Evolutionary conservation across 805 yeast genomes (phyloP), one percentile per base, ranked within the genome.

Genomic region (Debaryomyces hansenii): DNA sequence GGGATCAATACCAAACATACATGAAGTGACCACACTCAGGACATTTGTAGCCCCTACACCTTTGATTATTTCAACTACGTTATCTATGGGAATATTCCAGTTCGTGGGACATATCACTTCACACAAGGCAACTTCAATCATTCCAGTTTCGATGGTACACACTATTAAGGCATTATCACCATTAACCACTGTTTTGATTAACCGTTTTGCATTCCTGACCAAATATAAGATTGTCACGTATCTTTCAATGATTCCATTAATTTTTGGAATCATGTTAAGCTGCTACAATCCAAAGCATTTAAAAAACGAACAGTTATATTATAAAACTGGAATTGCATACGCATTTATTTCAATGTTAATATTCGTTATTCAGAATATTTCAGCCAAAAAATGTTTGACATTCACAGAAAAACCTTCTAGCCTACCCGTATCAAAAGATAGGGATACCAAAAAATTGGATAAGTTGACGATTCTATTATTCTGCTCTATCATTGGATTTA

Each of bases 41-140:
- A 63, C 69, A 28, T 80, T 86, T 52, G 54, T 85, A 12, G 68
- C 66, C 18, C 94, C 95, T 20, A 72, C 82, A 2, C 53, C 62
- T 40, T 59, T 74, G 42, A 71, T 85, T 29, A 55, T 87, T 12
- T 59, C 70, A 41, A 84, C 90, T 11, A 89, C 96, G 0, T 79
- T 89, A 18, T 98, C 98, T 15, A 90, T 92, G 96, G 98, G 97
- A 6, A 72, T 84, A 50, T 94, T 92, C 69, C 98, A 92, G 70
- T 87, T 92, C 54, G 72, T 85, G 16, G 99, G 98, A 16, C 98
- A 92, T 65, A 82, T 91, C 51, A 81, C 95, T 11, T 82, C 95
- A 6, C 97, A 91, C 63, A 87, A 87, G 60, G 92, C 98, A n/a
- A 90, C 97, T 2, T 79, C 91, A 2, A 66, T 87, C 50, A 88